phyloP scores from a whole-genome alignment of 2,329 filamentous ascomycete species.

The Penicillium psychrosexuale region DNA sequence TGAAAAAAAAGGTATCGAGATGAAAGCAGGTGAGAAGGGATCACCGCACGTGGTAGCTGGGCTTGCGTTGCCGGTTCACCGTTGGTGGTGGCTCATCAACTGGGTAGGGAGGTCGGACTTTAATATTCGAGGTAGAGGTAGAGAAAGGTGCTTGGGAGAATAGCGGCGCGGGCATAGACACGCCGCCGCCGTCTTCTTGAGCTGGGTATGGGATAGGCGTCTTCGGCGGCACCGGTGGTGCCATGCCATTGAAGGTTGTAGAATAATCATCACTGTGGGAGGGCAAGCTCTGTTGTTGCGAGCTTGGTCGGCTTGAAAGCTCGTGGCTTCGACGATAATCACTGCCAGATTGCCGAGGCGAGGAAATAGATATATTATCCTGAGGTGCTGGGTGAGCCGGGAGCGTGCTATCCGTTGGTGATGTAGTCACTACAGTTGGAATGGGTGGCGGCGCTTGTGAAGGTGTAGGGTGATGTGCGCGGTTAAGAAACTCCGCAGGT shows the following conservation, averaged over 20 bases:
- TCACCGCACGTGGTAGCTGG: slow-evolving; percentile 61
- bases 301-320: slow-evolving; percentile 28
- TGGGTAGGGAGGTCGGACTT: slow-evolving; percentile 67
- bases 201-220: slow-evolving; percentile 62
- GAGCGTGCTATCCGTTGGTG: slow-evolving; percentile 30
- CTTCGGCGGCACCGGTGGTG: slow-evolving; percentile 74
- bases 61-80: slow-evolving; percentile 84
- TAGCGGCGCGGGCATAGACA: slow-evolving; percentile 39
- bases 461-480: slow-evolving; percentile 27
- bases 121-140: slow-evolving; percentile 18
- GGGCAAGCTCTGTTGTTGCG: slow-evolving; percentile 31
- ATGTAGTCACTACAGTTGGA: slow-evolving; percentile 20
- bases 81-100: slow-evolving; percentile 74
- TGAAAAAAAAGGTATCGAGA: not conserved
- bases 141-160: slow-evolving; percentile 20
- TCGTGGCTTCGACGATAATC: slow-evolving; percentile 41
- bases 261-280: slow-evolving; percentile 37
- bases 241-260: slow-evolving; percentile 31
- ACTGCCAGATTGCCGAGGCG: slow-evolving; percentile 25
- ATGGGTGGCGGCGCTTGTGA: slow-evolving; percentile 15
- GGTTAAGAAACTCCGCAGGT: slow-evolving; percentile 50
- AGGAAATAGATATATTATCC: slow-evolving; percentile 24
- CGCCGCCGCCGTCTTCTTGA: slow-evolving; percentile 24
- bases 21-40: slow-evolving; percentile 4
- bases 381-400: slow-evolving; percentile 30